Evolutionary conservation across 306 rosid genomes (phyloP).

Genomic region (Malus asiatica): DNA sequence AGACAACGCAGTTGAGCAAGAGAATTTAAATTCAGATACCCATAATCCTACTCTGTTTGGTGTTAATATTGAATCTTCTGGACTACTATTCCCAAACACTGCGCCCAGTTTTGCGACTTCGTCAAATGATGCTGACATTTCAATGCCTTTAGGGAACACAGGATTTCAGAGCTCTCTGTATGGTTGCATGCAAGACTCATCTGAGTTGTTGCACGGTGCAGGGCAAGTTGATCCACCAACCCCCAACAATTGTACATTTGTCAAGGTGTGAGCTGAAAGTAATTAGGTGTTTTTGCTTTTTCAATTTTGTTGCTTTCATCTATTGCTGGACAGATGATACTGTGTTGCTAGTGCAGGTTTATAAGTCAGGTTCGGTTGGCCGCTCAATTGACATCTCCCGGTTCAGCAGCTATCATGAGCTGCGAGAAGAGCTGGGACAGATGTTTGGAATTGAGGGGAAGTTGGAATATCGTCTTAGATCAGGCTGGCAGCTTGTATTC

Average conservation of each 20-base stretch:
- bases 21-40: slow-evolving; percentile 41
- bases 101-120: slow-evolving; percentile 43
- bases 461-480: slow-evolving; percentile 88
- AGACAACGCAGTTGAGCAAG: slow-evolving; percentile 38
- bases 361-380: slow-evolving; percentile 80
- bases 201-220: slow-evolving; percentile 59
- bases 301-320: not conserved
- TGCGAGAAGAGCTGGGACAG: slow-evolving; percentile 86
- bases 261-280: slow-evolving; percentile 47
- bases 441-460: slow-evolving; percentile 91
- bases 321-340: slow-evolving; percentile 15
- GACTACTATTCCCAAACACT: slow-evolving; percentile 68
- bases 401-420: slow-evolving; percentile 83
- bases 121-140: slow-evolving; percentile 44
- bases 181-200: slow-evolving; percentile 55
- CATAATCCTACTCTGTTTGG: slow-evolving; percentile 68
- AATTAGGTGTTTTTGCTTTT: slow-evolving; percentile 1
- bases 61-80: slow-evolving; percentile 76
- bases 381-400: slow-evolving; percentile 88
- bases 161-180: slow-evolving; percentile 58
- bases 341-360: slow-evolving; percentile 49
- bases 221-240: slow-evolving; percentile 59
- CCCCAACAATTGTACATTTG: slow-evolving; percentile 56
- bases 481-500: slow-evolving; percentile 99
- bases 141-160: slow-evolving; percentile 59